These are phyloP conservation scores for Phytophthora citrophthora DNA, from an alignment of 352 stramenopile species.

Conservation along the genomic window DNA sequence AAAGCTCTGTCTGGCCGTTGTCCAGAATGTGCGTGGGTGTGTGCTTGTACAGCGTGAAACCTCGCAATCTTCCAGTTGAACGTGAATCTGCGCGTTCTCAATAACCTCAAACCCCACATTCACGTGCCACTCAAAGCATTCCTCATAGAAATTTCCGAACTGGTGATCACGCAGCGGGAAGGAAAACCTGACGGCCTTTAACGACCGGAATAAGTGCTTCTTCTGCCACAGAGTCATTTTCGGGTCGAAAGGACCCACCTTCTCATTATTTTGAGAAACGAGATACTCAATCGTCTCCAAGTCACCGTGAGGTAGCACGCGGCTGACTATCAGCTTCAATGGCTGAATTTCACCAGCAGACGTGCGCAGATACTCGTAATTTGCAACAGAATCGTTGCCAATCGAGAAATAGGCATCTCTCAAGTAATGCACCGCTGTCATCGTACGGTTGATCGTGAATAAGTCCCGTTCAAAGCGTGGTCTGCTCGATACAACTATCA, in stretches of 20 bases:
- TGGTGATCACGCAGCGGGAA: conserved; percentile 76
- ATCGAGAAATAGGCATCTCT: conserved; percentile 84
- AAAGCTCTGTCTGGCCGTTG: conserved; percentile 61
- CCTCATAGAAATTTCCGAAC: conserved; percentile 77
- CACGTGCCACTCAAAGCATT: conserved; percentile 87
- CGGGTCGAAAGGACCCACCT: conserved; percentile 70
- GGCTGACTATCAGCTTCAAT: conserved; percentile 47
- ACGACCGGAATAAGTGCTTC: conserved; percentile 57
- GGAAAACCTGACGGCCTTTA: conserved; percentile 50
- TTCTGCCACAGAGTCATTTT: conserved; percentile 40
- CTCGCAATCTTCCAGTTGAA: conserved; percentile 65
- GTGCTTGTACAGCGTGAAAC: conserved; percentile 55
- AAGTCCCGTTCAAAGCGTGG: conserved; percentile 70
- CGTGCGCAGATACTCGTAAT: conserved; percentile 75
- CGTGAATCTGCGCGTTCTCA: conserved; percentile 54
- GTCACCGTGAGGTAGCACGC: conserved; percentile 37
- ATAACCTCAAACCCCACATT: conserved; percentile 58
- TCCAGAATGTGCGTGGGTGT: conserved; percentile 53
- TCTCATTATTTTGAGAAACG: conserved; percentile 35
- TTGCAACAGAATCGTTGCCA: conserved; percentile 69
- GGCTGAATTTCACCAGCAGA: conserved; percentile 35
- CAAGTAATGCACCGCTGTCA: conserved; percentile 66
- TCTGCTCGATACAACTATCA: conserved; percentile 19
- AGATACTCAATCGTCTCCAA: conserved; percentile 50
- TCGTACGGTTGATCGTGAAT: conserved; percentile 80